Evolutionary conservation across 495 filamentous ascomycete species (phyloP).

Genomic region (Daldinia concentrica): DNA sequence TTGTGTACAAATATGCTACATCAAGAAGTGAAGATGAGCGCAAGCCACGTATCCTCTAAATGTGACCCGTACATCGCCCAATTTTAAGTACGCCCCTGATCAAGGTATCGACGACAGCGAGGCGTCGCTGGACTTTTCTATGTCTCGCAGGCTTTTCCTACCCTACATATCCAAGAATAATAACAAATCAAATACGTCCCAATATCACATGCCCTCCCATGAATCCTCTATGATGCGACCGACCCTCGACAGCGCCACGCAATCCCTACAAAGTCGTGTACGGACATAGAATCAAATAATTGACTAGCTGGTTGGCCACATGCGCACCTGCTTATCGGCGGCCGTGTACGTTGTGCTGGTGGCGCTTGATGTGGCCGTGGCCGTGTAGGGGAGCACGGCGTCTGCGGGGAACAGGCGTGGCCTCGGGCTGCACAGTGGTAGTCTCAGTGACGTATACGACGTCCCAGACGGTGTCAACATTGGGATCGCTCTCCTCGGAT

Average conservation of each 20-base stretch:
- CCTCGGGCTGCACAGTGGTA: constrained; percentile 31
- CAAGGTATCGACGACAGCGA: constrained; percentile 14
- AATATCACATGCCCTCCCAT: not conserved
- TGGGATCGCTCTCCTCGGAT: constrained; percentile 48
- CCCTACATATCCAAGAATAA: constrained; percentile 6
- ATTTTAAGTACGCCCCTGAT: constrained; percentile 4
- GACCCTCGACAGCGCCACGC: constrained; percentile 24
- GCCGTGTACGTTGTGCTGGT: constrained; percentile 13
- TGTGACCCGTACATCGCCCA: not conserved
- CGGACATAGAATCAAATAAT: constrained; percentile 1
- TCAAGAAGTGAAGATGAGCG: constrained; percentile 30
- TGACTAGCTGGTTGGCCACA: not conserved
- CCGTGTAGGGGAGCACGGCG: constrained; percentile 35
- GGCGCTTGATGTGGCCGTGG: constrained; percentile 42
- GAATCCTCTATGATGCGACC: constrained; percentile 24
- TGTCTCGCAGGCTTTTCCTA: constrained; percentile 1
- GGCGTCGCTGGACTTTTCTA: constrained; percentile 3
- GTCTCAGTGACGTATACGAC: constrained; percentile 60
- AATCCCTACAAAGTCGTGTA: constrained; percentile 16
- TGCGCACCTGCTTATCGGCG: not conserved
- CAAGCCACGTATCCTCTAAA: not conserved
- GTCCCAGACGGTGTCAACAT: constrained; percentile 64
- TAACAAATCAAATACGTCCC: not conserved
- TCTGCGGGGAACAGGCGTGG: constrained; percentile 18
- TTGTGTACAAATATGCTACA: constrained; percentile 34